Percentiles rank a stretch among this genome's conserved stretches.
Evolutionary conservation across 164 flowering plant species (phyloP).

Genomic region (Protea cynaroides): DNA sequence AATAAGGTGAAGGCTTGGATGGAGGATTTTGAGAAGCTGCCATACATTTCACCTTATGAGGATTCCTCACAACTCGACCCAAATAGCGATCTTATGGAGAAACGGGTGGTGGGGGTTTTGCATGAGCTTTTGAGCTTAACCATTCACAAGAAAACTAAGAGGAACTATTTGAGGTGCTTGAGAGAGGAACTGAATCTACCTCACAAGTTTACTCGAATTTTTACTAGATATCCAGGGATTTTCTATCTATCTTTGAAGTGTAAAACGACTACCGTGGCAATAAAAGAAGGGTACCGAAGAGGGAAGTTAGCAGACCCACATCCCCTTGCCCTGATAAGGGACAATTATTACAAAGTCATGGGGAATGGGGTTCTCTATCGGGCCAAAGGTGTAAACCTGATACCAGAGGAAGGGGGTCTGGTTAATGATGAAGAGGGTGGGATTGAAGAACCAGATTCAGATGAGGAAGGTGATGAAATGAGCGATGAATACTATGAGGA

Average conservation of each 20-base stretch:
- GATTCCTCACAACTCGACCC: conserved; percentile 51
- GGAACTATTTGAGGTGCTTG: conserved; percentile 82
- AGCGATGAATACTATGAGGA: conserved; percentile 36
- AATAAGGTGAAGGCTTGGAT: conserved; percentile 87
- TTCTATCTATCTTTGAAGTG: conserved; percentile 95
- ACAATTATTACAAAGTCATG: conserved; percentile 81
- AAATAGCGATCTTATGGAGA: conserved; percentile 61
- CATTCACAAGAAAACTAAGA: conserved; percentile 87
- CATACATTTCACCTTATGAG: conserved; percentile 75
- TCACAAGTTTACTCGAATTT: conserved; percentile 76
- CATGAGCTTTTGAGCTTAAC: conserved; percentile 85
- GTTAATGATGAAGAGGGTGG: conserved; percentile 16
- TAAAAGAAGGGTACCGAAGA: conserved; percentile 71
- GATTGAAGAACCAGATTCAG: conserved; percentile 28
- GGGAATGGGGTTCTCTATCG: conserved; percentile 82
- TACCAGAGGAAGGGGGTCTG: conserved; percentile 28
- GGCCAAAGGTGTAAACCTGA: conserved; percentile 42
- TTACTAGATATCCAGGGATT: conserved; percentile 92
- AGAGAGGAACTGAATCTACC: conserved; percentile 84
- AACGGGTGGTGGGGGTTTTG: conserved; percentile 69
- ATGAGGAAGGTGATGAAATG: conserved; percentile 40
- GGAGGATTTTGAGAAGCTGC: conserved; percentile 64
- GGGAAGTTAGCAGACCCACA: conserved; percentile 77
- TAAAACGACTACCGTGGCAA: conserved; percentile 77
- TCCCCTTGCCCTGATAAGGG: conserved; percentile 60